Evolutionary conservation across 2,329 filamentous ascomycete genomes (phyloP), one percentile per base, ranked within the genome.

Genomic region (Cordyceps javanica): DNA sequence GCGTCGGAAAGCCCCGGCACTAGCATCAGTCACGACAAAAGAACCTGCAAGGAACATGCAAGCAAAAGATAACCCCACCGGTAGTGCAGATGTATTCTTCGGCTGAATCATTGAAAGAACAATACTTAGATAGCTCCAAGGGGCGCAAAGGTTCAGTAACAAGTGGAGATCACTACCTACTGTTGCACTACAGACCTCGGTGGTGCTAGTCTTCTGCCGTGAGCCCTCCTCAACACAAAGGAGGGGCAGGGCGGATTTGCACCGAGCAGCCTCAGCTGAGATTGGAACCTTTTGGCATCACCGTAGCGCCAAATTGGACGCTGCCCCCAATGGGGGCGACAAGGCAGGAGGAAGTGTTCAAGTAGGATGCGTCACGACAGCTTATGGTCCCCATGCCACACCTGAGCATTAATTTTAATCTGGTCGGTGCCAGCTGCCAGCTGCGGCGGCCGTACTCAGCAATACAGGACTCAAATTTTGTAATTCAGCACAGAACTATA

Each of bases 331-430:
- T n/a, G 14, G 13, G n/a, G 2, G 23, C 1, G 34, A 11, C 11
- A 41, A 16, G 8, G 14, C 23, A 23, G 7, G 34, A 23, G n/a
- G 19, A 11, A 11, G 19, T 16, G 13, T n/a, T n/a, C n/a, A n/a
- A n/a, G n/a, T n/a, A n/a, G n/a, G n/a, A n/a, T 36, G 14, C 21
- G 21, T 32, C 23, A 16, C n/a, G 44, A 19, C 3, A 21, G 11
- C 19, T 52, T 23, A 41, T 16, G 0, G 19, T 46, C 8, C 5
- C n/a, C 4, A 10, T 44, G 36, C 26, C 39, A 26, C 28, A 19
- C 38, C 5, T 5, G 25, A 6, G 52, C 42, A 55, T 45, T 38
- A 55, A 45, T 39, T 55, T 46, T 55, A 38, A 55, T 46, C 52
- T 41, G 41, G 41, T 32, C 41, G 52, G 14, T 36, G 52, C 30